Evolutionary conservation across 768 basidiomycete species (phyloP).

Genomic region (Auriscalpium microsporum): DNA sequence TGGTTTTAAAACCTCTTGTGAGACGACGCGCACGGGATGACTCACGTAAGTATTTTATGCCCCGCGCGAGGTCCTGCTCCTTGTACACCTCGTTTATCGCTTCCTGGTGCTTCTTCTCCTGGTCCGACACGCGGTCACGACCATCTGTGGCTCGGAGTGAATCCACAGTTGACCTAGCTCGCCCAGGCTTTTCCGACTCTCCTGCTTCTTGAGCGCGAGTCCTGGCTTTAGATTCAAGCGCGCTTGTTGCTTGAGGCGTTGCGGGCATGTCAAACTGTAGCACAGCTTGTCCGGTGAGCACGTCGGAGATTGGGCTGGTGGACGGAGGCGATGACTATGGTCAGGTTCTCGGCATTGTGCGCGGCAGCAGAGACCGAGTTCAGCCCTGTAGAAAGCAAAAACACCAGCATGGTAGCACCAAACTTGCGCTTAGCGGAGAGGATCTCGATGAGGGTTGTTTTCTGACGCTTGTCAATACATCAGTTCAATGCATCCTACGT

Average conservation of each 20-base stretch:
- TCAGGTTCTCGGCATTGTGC: conserved; percentile 55
- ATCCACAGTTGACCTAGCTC: conserved; percentile 91
- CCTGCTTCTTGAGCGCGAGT: conserved; percentile 67
- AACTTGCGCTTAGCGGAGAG: conserved; percentile 78
- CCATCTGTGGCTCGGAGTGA: conserved; percentile 90
- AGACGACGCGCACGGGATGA: conserved; percentile 5
- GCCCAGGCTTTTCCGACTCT: conserved; percentile 71
- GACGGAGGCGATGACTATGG: conserved; percentile 57
- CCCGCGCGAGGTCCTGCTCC: conserved; percentile 94
- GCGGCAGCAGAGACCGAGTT: conserved; percentile 38
- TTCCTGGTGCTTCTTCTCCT: conserved; percentile 93
- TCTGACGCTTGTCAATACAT: conserved; percentile 56
- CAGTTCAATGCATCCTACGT: not conserved
- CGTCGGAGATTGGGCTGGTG: conserved; percentile 90
- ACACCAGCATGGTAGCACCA: conserved; percentile 42
- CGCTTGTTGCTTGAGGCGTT: conserved; percentile 89
- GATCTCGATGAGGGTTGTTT: conserved; percentile 89
- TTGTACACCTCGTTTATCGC: conserved; percentile 98
- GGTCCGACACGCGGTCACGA: conserved; percentile 85
- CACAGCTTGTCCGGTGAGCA: conserved; percentile 92
- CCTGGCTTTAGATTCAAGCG: conserved; percentile 90
- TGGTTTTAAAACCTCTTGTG: not conserved
- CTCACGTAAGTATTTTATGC: conserved; percentile 96
- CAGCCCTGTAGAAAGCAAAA: conserved; percentile 35
- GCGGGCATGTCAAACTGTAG: conserved; percentile 94